These are phyloP conservation scores for Chaetomium cochliodes DNA, from an alignment of 495 filamentous ascomycete genomes.

Conservation along the genomic window DNA sequence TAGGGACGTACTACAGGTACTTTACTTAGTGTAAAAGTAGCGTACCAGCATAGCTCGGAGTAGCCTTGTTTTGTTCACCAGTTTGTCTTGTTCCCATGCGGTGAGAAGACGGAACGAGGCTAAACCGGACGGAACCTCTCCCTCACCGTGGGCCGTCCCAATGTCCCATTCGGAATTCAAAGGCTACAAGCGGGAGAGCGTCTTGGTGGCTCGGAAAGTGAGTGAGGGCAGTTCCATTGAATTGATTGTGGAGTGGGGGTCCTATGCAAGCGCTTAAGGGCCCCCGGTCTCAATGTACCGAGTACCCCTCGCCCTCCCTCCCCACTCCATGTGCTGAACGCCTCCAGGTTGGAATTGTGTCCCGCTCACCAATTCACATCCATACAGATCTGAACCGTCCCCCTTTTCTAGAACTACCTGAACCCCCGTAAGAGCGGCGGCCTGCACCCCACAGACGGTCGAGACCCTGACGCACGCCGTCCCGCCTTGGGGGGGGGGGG, in stretches of 20 bases:
- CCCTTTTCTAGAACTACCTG: too few relatives aligned
- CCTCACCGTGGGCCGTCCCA: too few relatives aligned
- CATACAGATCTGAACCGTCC: too few relatives aligned
- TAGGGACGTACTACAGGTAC: too few relatives aligned
- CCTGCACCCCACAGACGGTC: neutral
- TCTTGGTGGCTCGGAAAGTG: neutral
- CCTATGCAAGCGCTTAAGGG: neutral
- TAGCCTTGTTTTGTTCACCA: too few relatives aligned
- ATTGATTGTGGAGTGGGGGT: constrained; percentile 1
- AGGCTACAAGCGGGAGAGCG: neutral
- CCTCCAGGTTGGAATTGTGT: neutral
- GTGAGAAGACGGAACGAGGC: too few relatives aligned
- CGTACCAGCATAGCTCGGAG: too few relatives aligned
- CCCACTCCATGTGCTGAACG: neutral
- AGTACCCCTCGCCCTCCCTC: neutral
- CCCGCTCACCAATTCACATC: neutral
- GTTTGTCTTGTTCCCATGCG: too few relatives aligned
- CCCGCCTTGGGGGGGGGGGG: neutral
- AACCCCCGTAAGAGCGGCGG: neutral
- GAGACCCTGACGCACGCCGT: neutral
- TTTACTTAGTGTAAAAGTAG: too few relatives aligned
- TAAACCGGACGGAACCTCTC: too few relatives aligned
- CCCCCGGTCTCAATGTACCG: neutral
- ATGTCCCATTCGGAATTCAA: too few relatives aligned
- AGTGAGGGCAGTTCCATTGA: neutral